phyloP scores from a whole-genome alignment of 441 rosid genomes.

The Erodium trifolium region DNA sequence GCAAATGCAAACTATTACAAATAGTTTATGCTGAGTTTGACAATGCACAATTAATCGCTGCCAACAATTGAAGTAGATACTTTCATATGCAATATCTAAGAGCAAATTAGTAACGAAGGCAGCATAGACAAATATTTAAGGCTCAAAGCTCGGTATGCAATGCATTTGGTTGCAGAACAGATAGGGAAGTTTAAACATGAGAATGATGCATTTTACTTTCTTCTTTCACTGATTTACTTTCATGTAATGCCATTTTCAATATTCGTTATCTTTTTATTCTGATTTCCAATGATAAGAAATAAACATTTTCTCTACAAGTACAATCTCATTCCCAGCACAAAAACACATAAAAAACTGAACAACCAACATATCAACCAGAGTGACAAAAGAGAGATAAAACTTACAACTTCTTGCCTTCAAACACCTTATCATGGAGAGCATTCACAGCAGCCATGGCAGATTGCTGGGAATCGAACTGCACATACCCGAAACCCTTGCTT shows the following conservation, averaged over 20 bases:
- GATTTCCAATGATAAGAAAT: too few species aligned
- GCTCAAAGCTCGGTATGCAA: too few species aligned
- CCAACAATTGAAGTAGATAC: not conserved
- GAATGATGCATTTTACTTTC: not conserved
- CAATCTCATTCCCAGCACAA: not conserved
- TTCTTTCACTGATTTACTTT: too few species aligned
- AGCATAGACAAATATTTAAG: too few species aligned
- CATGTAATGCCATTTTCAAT: not conserved
- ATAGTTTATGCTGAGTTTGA: not conserved
- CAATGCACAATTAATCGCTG: not conserved
- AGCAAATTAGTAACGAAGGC: not conserved
- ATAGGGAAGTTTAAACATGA: not conserved
- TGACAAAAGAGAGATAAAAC: constrained; percentile 11
- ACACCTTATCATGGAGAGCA: constrained; percentile 41
- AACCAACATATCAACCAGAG: too few species aligned
- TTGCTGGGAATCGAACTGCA: constrained; percentile 62
- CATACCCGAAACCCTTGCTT: constrained; percentile 66
- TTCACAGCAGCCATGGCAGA: constrained; percentile 53
- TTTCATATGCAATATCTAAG: not conserved
- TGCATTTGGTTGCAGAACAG: too few species aligned
- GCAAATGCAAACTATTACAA: not conserved
- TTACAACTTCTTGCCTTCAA: constrained; percentile 54
- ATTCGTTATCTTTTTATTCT: too few species aligned
- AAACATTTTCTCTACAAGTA: too few species aligned
- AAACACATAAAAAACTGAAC: not conserved